phyloP scores from a whole-genome alignment of 768 basidiomycete genomes.

The Lentinula raphanica region DNA sequence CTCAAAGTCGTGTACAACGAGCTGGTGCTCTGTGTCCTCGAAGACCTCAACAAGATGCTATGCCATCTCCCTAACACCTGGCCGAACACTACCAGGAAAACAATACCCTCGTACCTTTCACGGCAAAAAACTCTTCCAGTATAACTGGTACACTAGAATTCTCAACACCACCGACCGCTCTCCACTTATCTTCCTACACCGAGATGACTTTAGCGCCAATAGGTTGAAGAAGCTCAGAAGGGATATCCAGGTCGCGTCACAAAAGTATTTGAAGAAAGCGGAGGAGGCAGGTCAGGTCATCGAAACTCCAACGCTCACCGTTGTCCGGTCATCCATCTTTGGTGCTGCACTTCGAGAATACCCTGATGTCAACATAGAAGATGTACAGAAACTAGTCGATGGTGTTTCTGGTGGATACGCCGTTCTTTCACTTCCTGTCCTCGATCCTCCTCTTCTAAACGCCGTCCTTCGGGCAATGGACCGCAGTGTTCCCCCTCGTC shows the following conservation, averaged over 20 bases:
- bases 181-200: constrained; percentile 75
- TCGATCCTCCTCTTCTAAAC: constrained; percentile 69
- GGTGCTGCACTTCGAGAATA: constrained; percentile 70
- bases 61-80: constrained; percentile 52
- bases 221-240: constrained; percentile 64
- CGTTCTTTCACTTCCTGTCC: constrained; percentile 56
- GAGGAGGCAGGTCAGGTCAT: constrained; percentile 19
- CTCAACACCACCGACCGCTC: constrained; percentile 46
- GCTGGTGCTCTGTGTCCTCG: constrained; percentile 9
- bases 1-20: not conserved
- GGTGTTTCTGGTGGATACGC: constrained; percentile 58
- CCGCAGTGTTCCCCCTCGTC: constrained; percentile 57
- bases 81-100: constrained; percentile 49
- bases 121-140: constrained; percentile 74
- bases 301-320: constrained; percentile 49
- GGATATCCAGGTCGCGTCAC: constrained; percentile 57
- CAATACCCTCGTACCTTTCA: constrained; percentile 62
- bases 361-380: constrained; percentile 41
- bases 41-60: constrained; percentile 32
- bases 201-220: constrained; percentile 67
- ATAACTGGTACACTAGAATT: constrained; percentile 72
- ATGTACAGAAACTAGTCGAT: constrained; percentile 48
- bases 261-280: constrained; percentile 33
- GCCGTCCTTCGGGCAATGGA: constrained; percentile 64
- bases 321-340: constrained; percentile 75